Evolutionary conservation across 1,284 basidiomycete genomes (phyloP), one percentile per base, ranked within the genome.

Genomic region (Chiua sp.): DNA sequence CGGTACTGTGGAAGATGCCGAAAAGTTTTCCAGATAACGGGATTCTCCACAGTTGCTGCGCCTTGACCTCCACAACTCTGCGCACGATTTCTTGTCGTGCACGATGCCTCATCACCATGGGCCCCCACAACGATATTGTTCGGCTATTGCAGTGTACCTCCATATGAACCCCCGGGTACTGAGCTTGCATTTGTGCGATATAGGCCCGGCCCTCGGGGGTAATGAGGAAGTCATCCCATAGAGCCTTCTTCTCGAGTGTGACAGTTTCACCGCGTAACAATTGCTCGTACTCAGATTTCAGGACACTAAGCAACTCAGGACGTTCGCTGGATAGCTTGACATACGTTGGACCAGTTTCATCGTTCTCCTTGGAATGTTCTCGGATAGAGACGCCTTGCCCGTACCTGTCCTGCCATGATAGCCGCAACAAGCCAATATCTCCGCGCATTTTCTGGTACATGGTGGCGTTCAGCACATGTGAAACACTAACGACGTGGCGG

Each of bases 211-310:
- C 88, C 5, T 70, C 69, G 0, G 64, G 57, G 7, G 77, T 63
- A 22, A 68, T 67, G 60, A 91, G 87, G 70, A 83, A 90, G 3
- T 78, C 74, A 61, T 91, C 86, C 90, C 90, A 92, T 3, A 83
- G 74, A 6, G 79, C 73, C 48, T 80, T 80, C 18, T 79, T 82
- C 47, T 83, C 78, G 23, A 81, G 67, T 22, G 72, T 77, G 35
- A 90, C 71, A 4, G 80, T 75, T 63, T 91, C 86, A 0, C 90
- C 89, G 1, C 78, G 80, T 0, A 87, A 69, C 16, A 87, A 74
- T n/a, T 77, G 77, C 65, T 90, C 87, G 23, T 90, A 79, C 56
- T 85, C 79, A 0, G 75, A 69, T 67, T 90, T 90, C 54, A 88
- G 78, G 50, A 70, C 71, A 0, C 81, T 80, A 3, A 91, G 69